Conservation (phyloP, 2,329 filamentous ascomycete genomes). For the Pseudomassariella vexata region DNA sequence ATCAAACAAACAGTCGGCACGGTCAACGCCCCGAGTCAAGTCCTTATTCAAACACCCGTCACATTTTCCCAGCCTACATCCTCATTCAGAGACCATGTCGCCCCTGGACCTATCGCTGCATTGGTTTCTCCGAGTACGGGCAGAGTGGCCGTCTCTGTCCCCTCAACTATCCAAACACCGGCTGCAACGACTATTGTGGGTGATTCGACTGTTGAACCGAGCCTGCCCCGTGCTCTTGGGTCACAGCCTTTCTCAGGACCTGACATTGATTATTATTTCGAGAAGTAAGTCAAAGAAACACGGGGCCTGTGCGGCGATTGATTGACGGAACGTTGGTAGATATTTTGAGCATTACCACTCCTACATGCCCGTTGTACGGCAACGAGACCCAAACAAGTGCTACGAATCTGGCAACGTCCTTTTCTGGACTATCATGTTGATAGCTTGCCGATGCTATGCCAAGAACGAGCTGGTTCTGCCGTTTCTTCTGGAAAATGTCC, state of each 20-base stretch:
- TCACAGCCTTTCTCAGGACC: conserved; percentile 43
- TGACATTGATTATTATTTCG: conserved; percentile 51
- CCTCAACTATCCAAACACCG: conserved; percentile 21
- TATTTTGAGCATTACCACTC: conserved; percentile 48
- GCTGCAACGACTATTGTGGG: conserved; percentile 15
- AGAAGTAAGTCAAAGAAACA: conserved; percentile 32
- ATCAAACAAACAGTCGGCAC: conserved; percentile 46
- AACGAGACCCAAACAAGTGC: conserved; percentile 43
- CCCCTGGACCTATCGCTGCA: too few species aligned
- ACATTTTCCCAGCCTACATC: conserved; percentile 6
- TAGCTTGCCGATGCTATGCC: conserved; percentile 43
- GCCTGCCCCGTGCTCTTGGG: conserved; percentile 36
- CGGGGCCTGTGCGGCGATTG: neutral
- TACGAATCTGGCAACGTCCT: conserved; percentile 42
- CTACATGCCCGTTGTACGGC: conserved; percentile 45
- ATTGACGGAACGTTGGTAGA: conserved; percentile 19
- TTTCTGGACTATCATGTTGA: conserved; percentile 50
- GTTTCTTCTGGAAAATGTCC: conserved; percentile 41
- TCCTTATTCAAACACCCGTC: conserved; percentile 18
- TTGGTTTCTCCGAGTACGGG: too few species aligned
- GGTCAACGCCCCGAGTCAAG: conserved; percentile 7
- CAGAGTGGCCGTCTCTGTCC: too few species aligned
- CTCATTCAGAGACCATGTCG: conserved; percentile 1
- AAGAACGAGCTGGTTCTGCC: conserved; percentile 34
- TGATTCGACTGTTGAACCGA: conserved; percentile 16